Percentiles rank a stretch among this genome's conserved stretches.
Evolutionary conservation across 1,139 yeast genomes (phyloP).

Genomic region (Zygotorulaspora mrakii): DNA sequence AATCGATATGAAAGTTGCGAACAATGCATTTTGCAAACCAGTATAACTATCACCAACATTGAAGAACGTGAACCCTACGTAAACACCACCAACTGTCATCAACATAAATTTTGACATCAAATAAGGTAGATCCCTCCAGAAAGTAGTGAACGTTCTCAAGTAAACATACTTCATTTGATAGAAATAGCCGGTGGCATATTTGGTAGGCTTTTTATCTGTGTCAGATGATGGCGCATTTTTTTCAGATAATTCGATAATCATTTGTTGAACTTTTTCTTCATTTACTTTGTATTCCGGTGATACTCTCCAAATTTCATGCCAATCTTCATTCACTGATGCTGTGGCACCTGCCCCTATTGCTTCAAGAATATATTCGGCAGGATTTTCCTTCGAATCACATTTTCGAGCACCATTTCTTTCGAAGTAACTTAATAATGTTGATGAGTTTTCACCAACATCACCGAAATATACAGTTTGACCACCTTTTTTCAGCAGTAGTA

Average conservation of each 20-base stretch:
- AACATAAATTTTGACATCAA: slow-evolving; percentile 43
- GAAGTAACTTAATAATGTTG: slow-evolving; percentile 47
- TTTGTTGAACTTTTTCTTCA: slow-evolving; percentile 29
- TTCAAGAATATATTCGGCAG: slow-evolving; percentile 58
- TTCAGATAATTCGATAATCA: slow-evolving; percentile 24
- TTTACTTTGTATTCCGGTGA: slow-evolving; percentile 39
- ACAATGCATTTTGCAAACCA: slow-evolving; percentile 48
- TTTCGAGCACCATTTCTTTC: slow-evolving; percentile 52
- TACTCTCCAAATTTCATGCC: slow-evolving; percentile 48
- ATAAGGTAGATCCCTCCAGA: slow-evolving; percentile 46
- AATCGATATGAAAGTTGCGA: slow-evolving; percentile 48
- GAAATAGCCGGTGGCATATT: slow-evolving; percentile 42
- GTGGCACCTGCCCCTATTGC: slow-evolving; percentile 61
- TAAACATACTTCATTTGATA: slow-evolving; percentile 41
- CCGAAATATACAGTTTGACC: slow-evolving; percentile 62
- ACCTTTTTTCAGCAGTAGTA: slow-evolving; percentile 45
- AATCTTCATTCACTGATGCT: slow-evolving; percentile 44
- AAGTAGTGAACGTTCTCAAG: slow-evolving; percentile 40
- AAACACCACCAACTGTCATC: slow-evolving; percentile 40
- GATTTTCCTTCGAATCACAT: slow-evolving; percentile 49
- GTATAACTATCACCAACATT: slow-evolving; percentile 36
- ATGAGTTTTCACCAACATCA: slow-evolving; percentile 52
- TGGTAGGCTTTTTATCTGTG: slow-evolving; percentile 16
- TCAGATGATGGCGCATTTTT: slow-evolving; percentile 10
- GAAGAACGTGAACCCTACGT: slow-evolving; percentile 47